Conservation (phyloP, 352 stramenopile species). For the Phytophthora uliginosa region DNA sequence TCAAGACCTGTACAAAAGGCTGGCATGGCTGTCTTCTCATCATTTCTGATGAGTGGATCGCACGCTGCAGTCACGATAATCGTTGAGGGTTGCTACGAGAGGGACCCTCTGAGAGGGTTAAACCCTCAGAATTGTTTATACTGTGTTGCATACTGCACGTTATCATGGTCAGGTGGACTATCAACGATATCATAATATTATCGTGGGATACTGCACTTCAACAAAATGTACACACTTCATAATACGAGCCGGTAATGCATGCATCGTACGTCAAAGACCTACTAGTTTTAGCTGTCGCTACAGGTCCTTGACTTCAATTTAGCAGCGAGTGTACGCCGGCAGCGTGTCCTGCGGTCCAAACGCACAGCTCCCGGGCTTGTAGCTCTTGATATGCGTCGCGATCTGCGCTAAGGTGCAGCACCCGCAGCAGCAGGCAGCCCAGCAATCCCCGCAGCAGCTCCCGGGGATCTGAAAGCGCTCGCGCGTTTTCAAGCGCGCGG, state of each 20-base stretch:
- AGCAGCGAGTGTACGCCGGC: slow-evolving; percentile 18
- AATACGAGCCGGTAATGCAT: slow-evolving; percentile 45
- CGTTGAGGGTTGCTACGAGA: no score
- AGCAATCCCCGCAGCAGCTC: slow-evolving; percentile 25
- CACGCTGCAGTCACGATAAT: no score
- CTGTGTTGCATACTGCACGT: no score
- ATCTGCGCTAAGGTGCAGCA: slow-evolving; percentile 52
- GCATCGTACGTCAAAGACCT: neutral
- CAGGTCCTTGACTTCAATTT: neutral
- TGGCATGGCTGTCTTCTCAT: no score
- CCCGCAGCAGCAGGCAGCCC: slow-evolving; percentile 29
- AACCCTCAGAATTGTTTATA: no score
- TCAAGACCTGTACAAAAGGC: no score
- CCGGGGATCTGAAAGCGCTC: slow-evolving; percentile 28
- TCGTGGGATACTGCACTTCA: no score
- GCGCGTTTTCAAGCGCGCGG: neutral
- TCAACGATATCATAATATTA: no score
- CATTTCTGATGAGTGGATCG: no score
- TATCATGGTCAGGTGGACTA: no score
- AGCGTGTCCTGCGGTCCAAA: slow-evolving; percentile 42
- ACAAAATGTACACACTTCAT: no score
- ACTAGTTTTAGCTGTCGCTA: neutral
- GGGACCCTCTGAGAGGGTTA: no score
- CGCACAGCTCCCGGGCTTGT: slow-evolving; percentile 48
- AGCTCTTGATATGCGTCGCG: slow-evolving; percentile 61